Conservation (phyloP, 805 yeast species). For the Monosporozyma servazzii region DNA sequence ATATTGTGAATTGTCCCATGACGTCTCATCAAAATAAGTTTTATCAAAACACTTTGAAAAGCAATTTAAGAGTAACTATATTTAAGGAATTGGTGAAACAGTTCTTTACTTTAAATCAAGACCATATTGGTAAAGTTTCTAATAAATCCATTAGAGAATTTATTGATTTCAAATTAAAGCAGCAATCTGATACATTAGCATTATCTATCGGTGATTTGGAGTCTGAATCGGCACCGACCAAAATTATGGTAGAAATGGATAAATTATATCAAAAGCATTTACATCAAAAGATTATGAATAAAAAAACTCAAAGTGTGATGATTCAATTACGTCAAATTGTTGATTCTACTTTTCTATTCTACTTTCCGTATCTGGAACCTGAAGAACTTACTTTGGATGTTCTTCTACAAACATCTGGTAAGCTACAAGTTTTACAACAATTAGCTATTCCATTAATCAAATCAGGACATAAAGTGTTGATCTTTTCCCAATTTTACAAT, state of each 20-base stretch:
- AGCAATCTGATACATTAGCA: slow-evolving; percentile 1
- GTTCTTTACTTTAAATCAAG: slow-evolving; percentile 37
- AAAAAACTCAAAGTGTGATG: slow-evolving; percentile 54
- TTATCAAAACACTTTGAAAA: slow-evolving; percentile 43
- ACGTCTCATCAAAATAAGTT: slow-evolving; percentile 55
- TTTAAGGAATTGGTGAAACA: slow-evolving; percentile 42
- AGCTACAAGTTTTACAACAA: slow-evolving; percentile 60
- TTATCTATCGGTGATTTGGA: background rate
- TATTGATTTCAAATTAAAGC: slow-evolving; percentile 31
- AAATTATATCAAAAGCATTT: slow-evolving; percentile 26
- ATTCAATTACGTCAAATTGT: slow-evolving; percentile 84
- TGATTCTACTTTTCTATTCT: slow-evolving; percentile 76
- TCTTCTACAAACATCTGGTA: slow-evolving; percentile 55
- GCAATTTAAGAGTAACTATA: slow-evolving; percentile 37
- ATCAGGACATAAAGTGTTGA: slow-evolving; percentile 57
- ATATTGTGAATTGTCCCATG: slow-evolving; percentile 64
- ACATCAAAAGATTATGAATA: slow-evolving; percentile 37
- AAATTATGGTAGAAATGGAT: slow-evolving; percentile 19
- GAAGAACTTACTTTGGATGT: slow-evolving; percentile 34
- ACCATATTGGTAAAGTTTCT: slow-evolving; percentile 24
- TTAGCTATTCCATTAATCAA: slow-evolving; percentile 43
- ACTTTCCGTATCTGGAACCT: slow-evolving; percentile 57
- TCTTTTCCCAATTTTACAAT: slow-evolving; percentile 79
- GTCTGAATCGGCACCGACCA: background rate
- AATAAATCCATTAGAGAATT: slow-evolving; percentile 34